These are phyloP conservation scores for Coemansia sp. DNA, from an alignment of 192 early-diverging fungal species.

Conservation along the genomic window DNA sequence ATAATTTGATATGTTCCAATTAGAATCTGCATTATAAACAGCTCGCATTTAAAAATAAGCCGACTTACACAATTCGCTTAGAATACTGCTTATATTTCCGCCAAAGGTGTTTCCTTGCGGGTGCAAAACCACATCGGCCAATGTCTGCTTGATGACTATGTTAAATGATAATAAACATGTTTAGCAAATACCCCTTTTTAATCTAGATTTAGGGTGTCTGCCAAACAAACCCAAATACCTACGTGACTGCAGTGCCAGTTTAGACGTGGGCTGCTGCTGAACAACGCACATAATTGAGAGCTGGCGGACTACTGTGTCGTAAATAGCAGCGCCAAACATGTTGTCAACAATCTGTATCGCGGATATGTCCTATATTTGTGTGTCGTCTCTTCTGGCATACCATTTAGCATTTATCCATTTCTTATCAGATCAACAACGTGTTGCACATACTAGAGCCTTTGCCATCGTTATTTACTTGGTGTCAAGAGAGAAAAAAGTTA, in stretches of 20 bases:
- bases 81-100: neutral
- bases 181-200: too few relatives aligned
- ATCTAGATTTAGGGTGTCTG: too few relatives aligned
- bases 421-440: too few relatives aligned
- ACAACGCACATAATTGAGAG: constrained; percentile 12
- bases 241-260: constrained; percentile 7
- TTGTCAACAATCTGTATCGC: constrained; percentile 15
- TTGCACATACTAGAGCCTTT: constrained; percentile 2
- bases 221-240: neutral
- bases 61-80: constrained; percentile 21
- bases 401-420: neutral
- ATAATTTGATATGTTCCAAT: neutral
- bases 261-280: constrained; percentile 10
- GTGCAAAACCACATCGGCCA: constrained; percentile 17
- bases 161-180: neutral
- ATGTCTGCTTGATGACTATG: constrained; percentile 31
- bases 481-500: neutral
- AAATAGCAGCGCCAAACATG: constrained; percentile 35
- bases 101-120: neutral
- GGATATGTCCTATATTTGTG: constrained; percentile 18
- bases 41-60: too few relatives aligned
- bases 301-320: constrained; percentile 15
- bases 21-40: neutral
- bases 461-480: neutral
- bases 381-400: too few relatives aligned